Evolutionary conservation across 2,329 filamentous ascomycete species (phyloP), one percentile per base, ranked within the genome.

Genomic region (Zelopaecilomyces penicillatus): DNA sequence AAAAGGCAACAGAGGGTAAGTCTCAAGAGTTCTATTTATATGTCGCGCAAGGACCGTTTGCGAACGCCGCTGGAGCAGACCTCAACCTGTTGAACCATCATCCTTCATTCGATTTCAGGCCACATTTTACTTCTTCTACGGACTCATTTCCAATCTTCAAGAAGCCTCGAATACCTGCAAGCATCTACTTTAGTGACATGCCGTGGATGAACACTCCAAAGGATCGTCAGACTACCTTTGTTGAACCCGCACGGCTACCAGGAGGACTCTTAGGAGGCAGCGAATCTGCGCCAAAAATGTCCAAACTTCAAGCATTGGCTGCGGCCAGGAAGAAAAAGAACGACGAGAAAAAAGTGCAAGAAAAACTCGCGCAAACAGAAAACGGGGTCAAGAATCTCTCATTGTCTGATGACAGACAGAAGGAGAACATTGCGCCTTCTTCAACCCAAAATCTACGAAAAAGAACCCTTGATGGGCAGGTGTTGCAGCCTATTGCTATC

Each of bases 291-390:
- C 74, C 78, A 3, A 93, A 90, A 58, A 75, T 86, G 64, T 95
- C 91, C 5, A 98, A 98, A 58, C 71, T 98, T 38, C 91, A 95
- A 55, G 88, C 88, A 39, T 70, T 98, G 36, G 90, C 91, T 42
- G 88, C 88, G 31, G 85, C 87, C 43, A 77, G 89, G 29, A 90
- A 89, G 61, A 90, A 87, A 65, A 95, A 89, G 63, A 82, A 81
- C 10, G 82, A 81, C 30, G 81, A 83, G 34, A 81, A 77, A 54
- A 69, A 63, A 41, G 62, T 57, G 10, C 48, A 57, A 19, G 55
- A 55, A 27, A 58, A 53, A n/a, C 39, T 53, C 4, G 26, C 47
- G 4, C 55, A 55, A n/a, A 41, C 57, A 8, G 56, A 60, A 44
- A 54, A 49, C 29, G 58, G 55, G 12, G 48, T 67, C 6, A 53